Conservation (phyloP, 805 yeast species). For the Myxozyma geophila region DNA sequence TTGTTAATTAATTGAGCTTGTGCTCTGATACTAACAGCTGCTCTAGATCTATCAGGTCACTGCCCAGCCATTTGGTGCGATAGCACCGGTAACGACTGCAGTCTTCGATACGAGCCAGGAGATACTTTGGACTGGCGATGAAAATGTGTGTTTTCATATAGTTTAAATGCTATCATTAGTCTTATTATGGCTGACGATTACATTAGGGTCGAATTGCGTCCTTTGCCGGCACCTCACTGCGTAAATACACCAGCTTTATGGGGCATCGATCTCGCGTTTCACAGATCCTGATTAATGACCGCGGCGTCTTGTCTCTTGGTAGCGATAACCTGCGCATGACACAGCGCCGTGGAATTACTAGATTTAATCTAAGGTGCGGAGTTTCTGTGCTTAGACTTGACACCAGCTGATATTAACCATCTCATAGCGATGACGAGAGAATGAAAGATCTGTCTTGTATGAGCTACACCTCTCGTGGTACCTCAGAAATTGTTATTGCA, state of each 20-base stretch:
- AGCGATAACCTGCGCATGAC: constrained; percentile 57
- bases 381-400: not conserved
- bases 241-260: constrained; percentile 61
- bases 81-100: constrained; percentile 40
- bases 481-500: constrained; percentile 44
- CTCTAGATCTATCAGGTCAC: constrained; percentile 23
- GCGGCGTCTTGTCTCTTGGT: constrained; percentile 64
- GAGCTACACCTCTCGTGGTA: constrained; percentile 41
- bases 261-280: constrained; percentile 57
- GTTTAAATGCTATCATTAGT: not conserved
- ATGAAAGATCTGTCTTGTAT: constrained; percentile 40
- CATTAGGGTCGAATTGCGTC: constrained; percentile 49
- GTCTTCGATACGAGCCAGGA: constrained; percentile 75
- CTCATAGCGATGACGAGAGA: constrained; percentile 13
- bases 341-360: constrained; percentile 60
- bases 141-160: constrained; percentile 50
- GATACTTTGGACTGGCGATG: constrained; percentile 83
- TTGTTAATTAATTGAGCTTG: not conserved
- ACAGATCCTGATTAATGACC: constrained; percentile 58
- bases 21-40: not conserved
- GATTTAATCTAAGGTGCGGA: constrained; percentile 40
- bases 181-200: not conserved
- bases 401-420: not conserved
- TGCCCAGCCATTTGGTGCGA: constrained; percentile 25
- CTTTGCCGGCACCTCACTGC: constrained; percentile 53